Conservation (phyloP, 805 yeast genomes). For the Ogataea zsoltii region DNA sequence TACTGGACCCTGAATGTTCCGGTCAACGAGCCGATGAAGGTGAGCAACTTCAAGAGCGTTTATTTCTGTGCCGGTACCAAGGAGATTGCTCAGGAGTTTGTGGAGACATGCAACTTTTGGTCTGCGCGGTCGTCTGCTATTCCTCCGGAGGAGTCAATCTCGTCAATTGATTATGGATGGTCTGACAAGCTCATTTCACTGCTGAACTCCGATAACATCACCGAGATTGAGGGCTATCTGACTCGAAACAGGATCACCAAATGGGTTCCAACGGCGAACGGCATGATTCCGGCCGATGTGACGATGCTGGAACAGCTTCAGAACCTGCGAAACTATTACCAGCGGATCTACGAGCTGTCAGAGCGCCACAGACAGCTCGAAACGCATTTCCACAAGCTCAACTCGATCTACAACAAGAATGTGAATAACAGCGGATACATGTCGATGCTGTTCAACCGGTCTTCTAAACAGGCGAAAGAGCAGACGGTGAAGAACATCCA, state of each 20-base stretch:
- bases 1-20: conserved; percentile 62
- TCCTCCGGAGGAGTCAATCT: conserved; percentile 71
- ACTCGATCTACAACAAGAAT: conserved; percentile 13
- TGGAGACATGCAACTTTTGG: conserved; percentile 86
- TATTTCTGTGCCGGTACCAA: conserved; percentile 66
- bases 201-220: conserved; percentile 2
- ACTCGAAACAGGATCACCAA: conserved; percentile 37
- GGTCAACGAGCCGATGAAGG: conserved; percentile 32
- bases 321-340: conserved; percentile 41
- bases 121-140: conserved; percentile 81
- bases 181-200: conserved; percentile 30
- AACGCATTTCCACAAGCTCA: conserved; percentile 12
- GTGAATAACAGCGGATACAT: conserved; percentile 12
- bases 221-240: conserved; percentile 23
- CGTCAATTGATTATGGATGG: conserved; percentile 88
- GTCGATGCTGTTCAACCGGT: conserved; percentile 17
- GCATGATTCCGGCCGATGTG: conserved; percentile 29
- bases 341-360: conserved; percentile 39
- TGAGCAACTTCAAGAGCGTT: conserved; percentile 38
- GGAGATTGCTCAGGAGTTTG: conserved; percentile 68
- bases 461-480: conserved; percentile 15
- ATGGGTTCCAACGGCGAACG: conserved; percentile 41
- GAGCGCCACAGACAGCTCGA: conserved; percentile 42
- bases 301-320: conserved; percentile 40
- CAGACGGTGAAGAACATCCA: conserved; percentile 34